Percentiles rank a stretch among this genome's conserved stretches.
These are phyloP conservation scores for Rubia peregrina DNA, from an alignment of 305 asterid species.

Conservation along the genomic window DNA sequence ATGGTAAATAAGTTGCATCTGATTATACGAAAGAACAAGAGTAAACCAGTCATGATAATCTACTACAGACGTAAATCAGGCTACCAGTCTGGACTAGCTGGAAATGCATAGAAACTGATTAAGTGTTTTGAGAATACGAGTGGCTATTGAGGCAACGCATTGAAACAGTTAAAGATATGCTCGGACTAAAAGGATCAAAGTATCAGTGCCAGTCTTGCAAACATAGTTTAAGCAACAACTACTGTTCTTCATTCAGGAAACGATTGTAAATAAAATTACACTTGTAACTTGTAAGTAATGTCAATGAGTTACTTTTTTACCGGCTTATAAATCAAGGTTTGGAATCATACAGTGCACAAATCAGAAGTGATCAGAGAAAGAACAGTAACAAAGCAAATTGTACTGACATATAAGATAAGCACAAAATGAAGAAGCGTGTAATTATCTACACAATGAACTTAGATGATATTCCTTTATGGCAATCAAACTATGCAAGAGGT, in stretches of 20 bases:
- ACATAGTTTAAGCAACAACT: background rate
- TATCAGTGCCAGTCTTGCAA: background rate
- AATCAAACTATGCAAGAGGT: background rate
- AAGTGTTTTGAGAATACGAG: background rate
- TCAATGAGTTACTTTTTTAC: background rate
- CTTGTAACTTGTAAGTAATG: background rate
- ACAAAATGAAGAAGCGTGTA: background rate
- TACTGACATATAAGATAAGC: background rate
- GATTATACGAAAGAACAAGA: background rate
- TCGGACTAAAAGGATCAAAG: background rate
- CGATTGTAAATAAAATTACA: background rate
- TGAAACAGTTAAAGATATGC: background rate
- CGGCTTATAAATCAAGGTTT: background rate
- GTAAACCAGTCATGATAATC: background rate
- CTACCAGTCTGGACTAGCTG: background rate
- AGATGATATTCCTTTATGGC: background rate
- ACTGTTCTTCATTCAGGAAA: slow-evolving; percentile 2
- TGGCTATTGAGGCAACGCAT: background rate
- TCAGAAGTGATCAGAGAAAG: background rate
- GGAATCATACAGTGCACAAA: background rate
- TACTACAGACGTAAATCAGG: background rate
- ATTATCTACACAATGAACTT: background rate
- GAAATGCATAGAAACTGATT: background rate
- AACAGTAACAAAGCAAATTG: background rate
- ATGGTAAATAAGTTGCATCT: background rate